A percentile compares a stretch with the other conserved stretches of the same genome.
Evolutionary conservation across 2,329 filamentous ascomycete genomes (phyloP).

Genomic region (Fusarium coicis): DNA sequence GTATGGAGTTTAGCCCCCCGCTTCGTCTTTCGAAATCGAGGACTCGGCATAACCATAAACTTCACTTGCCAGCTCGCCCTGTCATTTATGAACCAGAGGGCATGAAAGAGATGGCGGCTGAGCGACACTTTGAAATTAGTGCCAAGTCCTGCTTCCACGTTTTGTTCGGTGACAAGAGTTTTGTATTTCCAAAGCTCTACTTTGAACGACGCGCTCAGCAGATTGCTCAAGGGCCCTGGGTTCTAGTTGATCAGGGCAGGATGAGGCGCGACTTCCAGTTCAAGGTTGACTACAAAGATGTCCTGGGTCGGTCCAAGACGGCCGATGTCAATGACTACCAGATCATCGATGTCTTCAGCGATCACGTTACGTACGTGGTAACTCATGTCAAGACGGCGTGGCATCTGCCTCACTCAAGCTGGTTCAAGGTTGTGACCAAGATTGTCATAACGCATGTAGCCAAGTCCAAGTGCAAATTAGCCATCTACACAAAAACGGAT

Average conservation of each 20-base stretch:
- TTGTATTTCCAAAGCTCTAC: conserved; percentile 91
- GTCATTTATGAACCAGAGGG: conserved; percentile 86
- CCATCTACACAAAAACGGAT: conserved; percentile 87
- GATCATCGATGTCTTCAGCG: conserved; percentile 83
- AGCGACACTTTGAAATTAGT: conserved; percentile 88
- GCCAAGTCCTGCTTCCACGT: conserved; percentile 96
- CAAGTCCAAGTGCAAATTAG: conserved; percentile 92
- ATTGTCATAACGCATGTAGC: conserved; percentile 93
- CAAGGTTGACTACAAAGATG: conserved; percentile 73
- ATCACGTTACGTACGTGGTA: conserved; percentile 76
- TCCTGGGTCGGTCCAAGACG: conserved; percentile 70
- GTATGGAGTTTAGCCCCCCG: conserved; percentile 50
- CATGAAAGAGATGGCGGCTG: conserved; percentile 79
- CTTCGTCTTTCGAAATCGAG: conserved; percentile 49
- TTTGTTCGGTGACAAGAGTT: conserved; percentile 94
- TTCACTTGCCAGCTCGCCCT: conserved; percentile 83
- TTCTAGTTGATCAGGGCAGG: conserved; percentile 72
- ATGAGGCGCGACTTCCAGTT: conserved; percentile 85
- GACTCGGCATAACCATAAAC: conserved; percentile 67
- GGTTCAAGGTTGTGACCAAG: conserved; percentile 87
- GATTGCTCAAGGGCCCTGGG: conserved; percentile 90
- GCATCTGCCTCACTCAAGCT: conserved; percentile 84
- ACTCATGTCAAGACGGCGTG: conserved; percentile 73
- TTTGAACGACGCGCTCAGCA: conserved; percentile 82
- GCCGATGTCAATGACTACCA: conserved; percentile 82